These are phyloP conservation scores for Elsinoe fawcettii DNA, from an alignment of 2,329 filamentous ascomycete genomes.

Conservation along the genomic window DNA sequence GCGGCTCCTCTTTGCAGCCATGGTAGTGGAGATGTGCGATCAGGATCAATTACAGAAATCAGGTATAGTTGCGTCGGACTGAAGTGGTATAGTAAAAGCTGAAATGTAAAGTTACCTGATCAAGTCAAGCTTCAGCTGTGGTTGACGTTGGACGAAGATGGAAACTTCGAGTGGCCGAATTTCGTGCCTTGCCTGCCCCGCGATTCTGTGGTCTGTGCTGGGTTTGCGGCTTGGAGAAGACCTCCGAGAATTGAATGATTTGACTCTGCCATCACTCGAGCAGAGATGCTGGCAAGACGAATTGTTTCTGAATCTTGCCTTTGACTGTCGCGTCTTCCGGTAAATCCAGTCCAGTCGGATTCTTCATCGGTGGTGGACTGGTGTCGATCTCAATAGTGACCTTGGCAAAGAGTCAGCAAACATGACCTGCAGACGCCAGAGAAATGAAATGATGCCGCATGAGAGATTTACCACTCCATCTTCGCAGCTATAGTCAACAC, in stretches of 20 bases:
- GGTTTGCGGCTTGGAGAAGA: not conserved
- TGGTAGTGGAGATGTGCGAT: not conserved
- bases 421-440: not conserved
- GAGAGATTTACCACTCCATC: constrained; percentile 48
- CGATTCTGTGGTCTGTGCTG: constrained; percentile 12
- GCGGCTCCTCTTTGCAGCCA: constrained; percentile 49
- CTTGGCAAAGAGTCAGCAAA: constrained; percentile 25
- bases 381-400: constrained; percentile 45
- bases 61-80: too few relatives aligned
- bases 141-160: not conserved
- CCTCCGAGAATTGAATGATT: not conserved
- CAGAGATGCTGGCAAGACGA: constrained; percentile 29
- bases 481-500: constrained; percentile 51
- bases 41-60: too few relatives aligned
- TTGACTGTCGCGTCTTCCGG: constrained; percentile 26
- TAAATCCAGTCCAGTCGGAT: constrained; percentile 25
- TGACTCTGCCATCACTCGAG: constrained; percentile 25
- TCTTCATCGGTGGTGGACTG: constrained; percentile 36
- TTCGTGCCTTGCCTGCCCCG: constrained; percentile 3
- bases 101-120: not conserved
- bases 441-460: constrained; percentile 17
- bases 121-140: not conserved
- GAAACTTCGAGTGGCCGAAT: constrained; percentile 15
- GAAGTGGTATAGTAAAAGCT: not conserved
- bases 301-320: constrained; percentile 28